These are phyloP conservation scores for Aspergillus amoenus DNA, from an alignment of 2,329 filamentous ascomycete genomes.

Conservation along the genomic window DNA sequence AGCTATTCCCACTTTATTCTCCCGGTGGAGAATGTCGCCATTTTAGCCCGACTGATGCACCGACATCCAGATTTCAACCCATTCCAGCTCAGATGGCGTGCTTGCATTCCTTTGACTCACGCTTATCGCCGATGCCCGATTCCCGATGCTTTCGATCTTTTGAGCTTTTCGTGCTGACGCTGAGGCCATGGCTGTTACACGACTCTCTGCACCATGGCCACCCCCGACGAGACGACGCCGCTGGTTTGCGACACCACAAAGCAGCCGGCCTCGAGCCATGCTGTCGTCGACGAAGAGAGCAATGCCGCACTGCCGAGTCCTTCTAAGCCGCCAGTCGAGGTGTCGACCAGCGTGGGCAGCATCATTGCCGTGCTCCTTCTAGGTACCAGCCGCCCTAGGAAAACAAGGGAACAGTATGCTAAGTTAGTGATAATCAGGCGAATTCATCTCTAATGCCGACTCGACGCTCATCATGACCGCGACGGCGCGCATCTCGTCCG, in stretches of 20 bases:
- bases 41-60: conserved; percentile 7
- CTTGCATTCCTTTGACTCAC: background rate
- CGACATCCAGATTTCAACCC: too few species aligned
- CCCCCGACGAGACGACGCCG: conserved; percentile 7
- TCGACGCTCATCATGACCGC: conserved; percentile 65
- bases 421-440: conserved; percentile 40
- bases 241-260: background rate
- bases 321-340: background rate
- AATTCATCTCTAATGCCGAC: conserved; percentile 67
- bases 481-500: conserved; percentile 61
- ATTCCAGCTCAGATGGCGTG: background rate
- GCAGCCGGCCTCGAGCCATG: background rate
- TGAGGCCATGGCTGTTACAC: background rate
- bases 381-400: background rate
- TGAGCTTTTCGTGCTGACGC: background rate
- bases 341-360: conserved; percentile 3
- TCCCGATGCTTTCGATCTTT: background rate
- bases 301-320: background rate
- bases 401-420: too few species aligned
- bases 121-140: background rate
- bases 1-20: too few species aligned
- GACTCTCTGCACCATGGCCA: background rate
- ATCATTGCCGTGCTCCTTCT: conserved; percentile 13
- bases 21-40: background rate
- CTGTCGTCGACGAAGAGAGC: background rate